Conservation (phyloP, 2,329 filamentous ascomycete species). For the Ramularia collo-cygni region DNA sequence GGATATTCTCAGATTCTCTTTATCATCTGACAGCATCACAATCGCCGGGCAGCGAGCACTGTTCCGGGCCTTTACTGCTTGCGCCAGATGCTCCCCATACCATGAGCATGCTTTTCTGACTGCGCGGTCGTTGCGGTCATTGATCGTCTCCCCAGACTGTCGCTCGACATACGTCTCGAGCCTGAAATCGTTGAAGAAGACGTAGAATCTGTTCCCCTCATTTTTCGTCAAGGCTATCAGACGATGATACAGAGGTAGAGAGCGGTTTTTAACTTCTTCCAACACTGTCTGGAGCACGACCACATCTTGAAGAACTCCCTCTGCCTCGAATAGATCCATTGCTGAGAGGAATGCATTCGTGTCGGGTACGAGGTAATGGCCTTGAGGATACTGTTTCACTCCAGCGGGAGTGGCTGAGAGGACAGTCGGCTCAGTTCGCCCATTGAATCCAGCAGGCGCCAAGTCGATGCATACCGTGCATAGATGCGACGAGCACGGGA, state of each 20-base stretch:
- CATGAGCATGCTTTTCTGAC: conserved; percentile 80
- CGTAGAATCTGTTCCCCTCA: conserved; percentile 94
- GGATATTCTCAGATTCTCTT: conserved; percentile 76
- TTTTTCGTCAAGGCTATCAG: conserved; percentile 86
- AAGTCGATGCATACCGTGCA: conserved; percentile 66
- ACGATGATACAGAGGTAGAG: conserved; percentile 89
- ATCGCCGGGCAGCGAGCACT: conserved; percentile 60
- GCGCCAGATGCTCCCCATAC: conserved; percentile 76
- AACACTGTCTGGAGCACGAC: conserved; percentile 92
- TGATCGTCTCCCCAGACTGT: conserved; percentile 74
- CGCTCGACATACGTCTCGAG: conserved; percentile 81
- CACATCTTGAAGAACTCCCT: conserved; percentile 91
- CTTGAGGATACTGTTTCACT: conserved; percentile 72
- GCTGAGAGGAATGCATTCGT: conserved; percentile 92
- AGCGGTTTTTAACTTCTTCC: conserved; percentile 91
- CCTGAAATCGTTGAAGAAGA: conserved; percentile 98
- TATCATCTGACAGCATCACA: conserved; percentile 92
- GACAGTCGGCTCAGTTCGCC: conserved; percentile 72
- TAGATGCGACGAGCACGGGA: conserved; percentile 89
- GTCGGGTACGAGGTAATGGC: conserved; percentile 91
- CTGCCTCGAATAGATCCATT: conserved; percentile 95
- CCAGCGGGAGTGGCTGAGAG: conserved; percentile 83
- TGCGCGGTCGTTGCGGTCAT: conserved; percentile 91
- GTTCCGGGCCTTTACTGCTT: conserved; percentile 51
- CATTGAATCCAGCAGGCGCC: conserved; percentile 72